Evolutionary conservation across 2,329 filamentous ascomycete species (phyloP).

Genomic region (Nannizziopsis barbatae): DNA sequence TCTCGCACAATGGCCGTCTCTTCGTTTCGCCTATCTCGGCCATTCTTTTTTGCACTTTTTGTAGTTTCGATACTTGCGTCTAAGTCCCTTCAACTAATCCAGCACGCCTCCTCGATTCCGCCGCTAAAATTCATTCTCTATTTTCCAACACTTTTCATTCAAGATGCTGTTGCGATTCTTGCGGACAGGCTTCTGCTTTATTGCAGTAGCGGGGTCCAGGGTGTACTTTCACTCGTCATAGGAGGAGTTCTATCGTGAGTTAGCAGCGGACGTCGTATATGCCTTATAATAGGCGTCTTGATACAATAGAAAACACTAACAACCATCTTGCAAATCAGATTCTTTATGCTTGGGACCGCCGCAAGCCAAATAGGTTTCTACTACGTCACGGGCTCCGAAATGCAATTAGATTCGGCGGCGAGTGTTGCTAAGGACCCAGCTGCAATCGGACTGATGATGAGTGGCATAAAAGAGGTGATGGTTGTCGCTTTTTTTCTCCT

Average conservation of each 20-base stretch:
- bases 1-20: conserved; percentile 17
- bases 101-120: conserved; percentile 20
- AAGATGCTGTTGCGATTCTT: conserved; percentile 20
- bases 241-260: conserved; percentile 20
- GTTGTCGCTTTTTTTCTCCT: conserved; percentile 17
- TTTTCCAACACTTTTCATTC: conserved; percentile 25
- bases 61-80: conserved; percentile 20
- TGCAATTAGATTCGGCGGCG: conserved; percentile 24
- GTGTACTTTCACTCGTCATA: conserved; percentile 15
- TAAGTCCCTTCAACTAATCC: conserved; percentile 22
- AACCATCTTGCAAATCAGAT: conserved; percentile 13
- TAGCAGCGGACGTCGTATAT: neutral
- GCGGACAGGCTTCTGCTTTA: conserved; percentile 20
- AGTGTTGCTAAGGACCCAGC: conserved; percentile 23
- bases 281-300: too few species aligned
- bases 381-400: conserved; percentile 24
- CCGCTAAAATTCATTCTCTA: conserved; percentile 19
- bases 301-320: neutral
- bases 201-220: conserved; percentile 12
- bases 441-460: conserved; percentile 24
- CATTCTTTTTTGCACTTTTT: conserved; percentile 22
- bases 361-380: conserved; percentile 25
- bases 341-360: conserved; percentile 18
- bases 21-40: conserved; percentile 19
- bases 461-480: conserved; percentile 22